Percentiles rank a stretch among this genome's conserved stretches.
Conservation (phyloP, 2,329 filamentous ascomycete species). For the Neoarthrinium moseri region DNA sequence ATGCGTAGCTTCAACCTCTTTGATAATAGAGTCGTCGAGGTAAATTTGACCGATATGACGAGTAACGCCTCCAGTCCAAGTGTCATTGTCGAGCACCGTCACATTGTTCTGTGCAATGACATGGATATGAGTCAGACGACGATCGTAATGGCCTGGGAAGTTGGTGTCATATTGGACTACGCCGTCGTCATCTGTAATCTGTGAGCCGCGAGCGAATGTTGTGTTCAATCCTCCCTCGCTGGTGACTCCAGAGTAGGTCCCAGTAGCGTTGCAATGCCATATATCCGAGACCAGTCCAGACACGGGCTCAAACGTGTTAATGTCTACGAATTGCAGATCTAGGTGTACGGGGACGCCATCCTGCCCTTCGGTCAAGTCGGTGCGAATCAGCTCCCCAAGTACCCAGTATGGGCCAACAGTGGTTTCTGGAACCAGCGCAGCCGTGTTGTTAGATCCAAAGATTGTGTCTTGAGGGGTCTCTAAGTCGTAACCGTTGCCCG, state of each 20-base stretch:
- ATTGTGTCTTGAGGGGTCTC: neutral
- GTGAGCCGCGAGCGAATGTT: constrained; percentile 40
- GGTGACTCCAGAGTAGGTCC: constrained; percentile 47
- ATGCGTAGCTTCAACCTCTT: constrained; percentile 4
- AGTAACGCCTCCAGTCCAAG: constrained; percentile 40
- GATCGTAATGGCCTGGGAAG: constrained; percentile 44
- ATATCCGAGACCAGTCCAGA: constrained; percentile 48
- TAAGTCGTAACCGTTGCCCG: neutral
- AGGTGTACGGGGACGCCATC: constrained; percentile 46
- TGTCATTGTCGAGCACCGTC: constrained; percentile 37
- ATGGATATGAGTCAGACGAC: constrained; percentile 47
- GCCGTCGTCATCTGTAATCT: constrained; percentile 37
- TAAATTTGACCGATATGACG: constrained; percentile 65
- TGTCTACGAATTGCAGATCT: constrained; percentile 53
- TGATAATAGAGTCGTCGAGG: constrained; percentile 59
- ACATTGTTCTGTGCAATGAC: constrained; percentile 42
- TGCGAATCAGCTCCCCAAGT: constrained; percentile 47
- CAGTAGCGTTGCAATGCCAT: constrained; percentile 46
- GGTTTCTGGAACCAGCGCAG: neutral
- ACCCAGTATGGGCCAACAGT: constrained; percentile 48
- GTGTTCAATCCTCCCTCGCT: constrained; percentile 38
- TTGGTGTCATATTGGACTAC: constrained; percentile 39
- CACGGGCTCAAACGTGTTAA: constrained; percentile 50
- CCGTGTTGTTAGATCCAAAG: neutral
- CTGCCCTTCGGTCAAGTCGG: constrained; percentile 45